phyloP scores from a whole-genome alignment of 768 basidiomycete species.

The Termitomyces sp. region DNA sequence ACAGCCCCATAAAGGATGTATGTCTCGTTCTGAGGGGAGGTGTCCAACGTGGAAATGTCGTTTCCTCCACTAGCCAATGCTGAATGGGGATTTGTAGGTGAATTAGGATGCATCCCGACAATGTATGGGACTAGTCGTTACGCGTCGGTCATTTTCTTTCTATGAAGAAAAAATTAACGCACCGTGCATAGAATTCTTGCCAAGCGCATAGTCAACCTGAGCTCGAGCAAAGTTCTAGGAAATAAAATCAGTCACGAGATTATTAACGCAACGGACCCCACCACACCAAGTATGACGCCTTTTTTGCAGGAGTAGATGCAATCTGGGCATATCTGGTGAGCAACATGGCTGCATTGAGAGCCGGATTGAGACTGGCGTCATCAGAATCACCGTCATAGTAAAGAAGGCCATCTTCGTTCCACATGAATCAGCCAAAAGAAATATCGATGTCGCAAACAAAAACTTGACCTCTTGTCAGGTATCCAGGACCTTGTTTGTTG shows the following conservation, averaged over 20 bases:
- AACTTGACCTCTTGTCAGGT: constrained; percentile 54
- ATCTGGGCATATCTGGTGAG: constrained; percentile 71
- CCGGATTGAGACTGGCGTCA: constrained; percentile 74
- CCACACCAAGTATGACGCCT: constrained; percentile 51
- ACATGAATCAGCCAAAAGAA: not conserved
- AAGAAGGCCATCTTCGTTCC: constrained; percentile 61
- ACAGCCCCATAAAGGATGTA: constrained; percentile 84
- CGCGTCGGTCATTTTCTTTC: not conserved
- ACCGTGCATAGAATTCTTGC: constrained; percentile 89
- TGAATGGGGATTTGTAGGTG: constrained; percentile 86
- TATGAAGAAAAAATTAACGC: constrained; percentile 12
- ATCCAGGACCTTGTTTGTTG: constrained; percentile 45
- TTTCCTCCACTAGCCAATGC: constrained; percentile 83
- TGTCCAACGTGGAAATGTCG: constrained; percentile 64
- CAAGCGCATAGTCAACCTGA: constrained; percentile 80
- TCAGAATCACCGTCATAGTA: constrained; percentile 84
- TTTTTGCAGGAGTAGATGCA: constrained; percentile 55
- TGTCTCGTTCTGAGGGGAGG: constrained; percentile 62
- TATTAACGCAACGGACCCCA: constrained; percentile 6
- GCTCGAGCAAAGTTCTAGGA: constrained; percentile 62
- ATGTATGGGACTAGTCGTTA: constrained; percentile 61
- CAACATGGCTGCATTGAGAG: constrained; percentile 84
- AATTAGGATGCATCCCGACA: constrained; percentile 86
- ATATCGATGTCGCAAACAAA: not conserved
- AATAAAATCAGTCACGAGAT: not conserved